Percentiles rank a stretch among this genome's conserved stretches.
phyloP scores from a whole-genome alignment of 1,284 basidiomycete species.

The Boletus semigastroideus region DNA sequence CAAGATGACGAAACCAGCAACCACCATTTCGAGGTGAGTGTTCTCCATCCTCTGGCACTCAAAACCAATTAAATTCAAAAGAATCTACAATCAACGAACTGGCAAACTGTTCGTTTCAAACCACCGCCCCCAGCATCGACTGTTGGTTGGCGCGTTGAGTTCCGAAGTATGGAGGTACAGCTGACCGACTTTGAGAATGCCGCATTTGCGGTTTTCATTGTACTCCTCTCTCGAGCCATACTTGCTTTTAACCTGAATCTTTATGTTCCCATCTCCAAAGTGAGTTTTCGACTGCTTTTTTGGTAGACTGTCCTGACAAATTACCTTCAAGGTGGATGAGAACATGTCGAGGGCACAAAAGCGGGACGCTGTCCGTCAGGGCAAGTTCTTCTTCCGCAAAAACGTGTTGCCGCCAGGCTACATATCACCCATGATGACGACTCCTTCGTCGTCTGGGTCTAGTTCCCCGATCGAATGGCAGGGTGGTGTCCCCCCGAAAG shows the following conservation, averaged over 20 bases:
- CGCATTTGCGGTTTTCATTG: conserved; percentile 92
- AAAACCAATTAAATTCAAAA: conserved; percentile 32
- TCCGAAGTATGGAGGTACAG: conserved; percentile 98
- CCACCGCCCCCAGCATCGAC: conserved; percentile 89
- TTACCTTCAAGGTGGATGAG: conserved; percentile 77
- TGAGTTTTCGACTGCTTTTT: conserved; percentile 32
- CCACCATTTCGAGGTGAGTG: conserved; percentile 91
- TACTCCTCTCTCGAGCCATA: conserved; percentile 92
- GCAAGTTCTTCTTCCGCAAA: conserved; percentile 91
- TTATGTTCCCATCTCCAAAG: conserved; percentile 97
- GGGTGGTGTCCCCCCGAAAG: conserved; percentile 43
- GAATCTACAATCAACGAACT: conserved; percentile 99
- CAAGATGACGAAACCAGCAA: conserved; percentile 87
- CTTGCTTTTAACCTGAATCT: conserved; percentile 91
- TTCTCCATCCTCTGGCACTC: not conserved
- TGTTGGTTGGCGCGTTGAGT: conserved; percentile 99
- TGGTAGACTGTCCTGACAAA: not conserved
- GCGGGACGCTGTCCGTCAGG: conserved; percentile 74
- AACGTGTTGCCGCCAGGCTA: conserved; percentile 69
- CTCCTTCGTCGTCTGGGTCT: conserved; percentile 52
- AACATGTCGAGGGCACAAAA: conserved; percentile 93
- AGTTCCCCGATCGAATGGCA: conserved; percentile 46
- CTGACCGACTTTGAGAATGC: conserved; percentile 99
- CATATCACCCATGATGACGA: conserved; percentile 40
- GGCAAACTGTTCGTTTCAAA: conserved; percentile 99